phyloP scores from a whole-genome alignment of 495 filamentous ascomycete species.

The Penicillium paxilli region DNA sequence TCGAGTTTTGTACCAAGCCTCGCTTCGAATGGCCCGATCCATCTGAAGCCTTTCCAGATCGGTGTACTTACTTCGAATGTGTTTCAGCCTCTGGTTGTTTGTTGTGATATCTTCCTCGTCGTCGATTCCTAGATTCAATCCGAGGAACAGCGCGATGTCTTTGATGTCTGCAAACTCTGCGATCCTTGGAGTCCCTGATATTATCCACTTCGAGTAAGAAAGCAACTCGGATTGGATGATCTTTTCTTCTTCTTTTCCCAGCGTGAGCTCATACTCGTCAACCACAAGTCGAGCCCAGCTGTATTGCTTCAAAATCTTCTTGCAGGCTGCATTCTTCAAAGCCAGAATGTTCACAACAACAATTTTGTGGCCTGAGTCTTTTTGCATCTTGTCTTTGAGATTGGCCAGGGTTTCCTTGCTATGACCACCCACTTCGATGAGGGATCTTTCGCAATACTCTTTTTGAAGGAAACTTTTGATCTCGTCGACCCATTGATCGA shows the following conservation, averaged over 20 bases:
- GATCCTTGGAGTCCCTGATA: conserved; percentile 66
- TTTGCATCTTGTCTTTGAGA: too few relatives aligned
- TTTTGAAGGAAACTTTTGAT: conserved; percentile 56
- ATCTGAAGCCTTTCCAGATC: conserved; percentile 50
- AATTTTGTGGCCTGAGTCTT: too few relatives aligned
- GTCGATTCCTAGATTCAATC: conserved; percentile 54
- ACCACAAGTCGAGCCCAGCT: conserved; percentile 62
- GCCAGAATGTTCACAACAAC: neutral
- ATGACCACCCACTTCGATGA: conserved; percentile 53
- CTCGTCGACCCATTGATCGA: conserved; percentile 67
- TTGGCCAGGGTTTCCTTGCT: neutral
- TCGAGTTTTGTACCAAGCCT: conserved; percentile 53
- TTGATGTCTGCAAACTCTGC: conserved; percentile 60
- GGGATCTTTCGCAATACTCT: conserved; percentile 18
- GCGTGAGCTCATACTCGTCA: conserved; percentile 58
- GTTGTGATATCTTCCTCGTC: conserved; percentile 40
- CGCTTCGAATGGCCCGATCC: conserved; percentile 40
- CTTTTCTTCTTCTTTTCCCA: neutral
- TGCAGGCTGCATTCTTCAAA: neutral
- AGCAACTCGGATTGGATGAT: conserved; percentile 24
- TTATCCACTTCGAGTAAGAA: conserved; percentile 60
- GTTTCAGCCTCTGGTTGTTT: conserved; percentile 33
- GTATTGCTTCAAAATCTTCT: neutral
- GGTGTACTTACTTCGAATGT: conserved; percentile 21
- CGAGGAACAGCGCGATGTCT: conserved; percentile 54